Evolutionary conservation across 2,329 filamentous ascomycete genomes (phyloP), one percentile per base, ranked within the genome.

Genomic region (Periconia macrospinosa): DNA sequence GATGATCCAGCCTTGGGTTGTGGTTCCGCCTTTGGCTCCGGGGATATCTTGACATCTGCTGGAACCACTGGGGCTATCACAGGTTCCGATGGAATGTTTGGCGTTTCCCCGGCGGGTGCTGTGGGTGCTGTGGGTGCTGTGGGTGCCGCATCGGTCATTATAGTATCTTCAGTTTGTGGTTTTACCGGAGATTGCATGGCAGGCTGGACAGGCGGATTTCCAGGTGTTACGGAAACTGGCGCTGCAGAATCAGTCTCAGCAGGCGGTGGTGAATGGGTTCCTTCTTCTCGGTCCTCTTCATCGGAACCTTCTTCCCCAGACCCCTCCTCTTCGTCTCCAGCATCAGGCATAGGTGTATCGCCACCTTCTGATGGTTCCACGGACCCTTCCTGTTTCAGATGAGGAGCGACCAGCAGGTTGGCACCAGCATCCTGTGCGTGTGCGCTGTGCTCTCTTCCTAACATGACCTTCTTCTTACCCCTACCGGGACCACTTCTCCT

Each of bases 401-500:
- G 56, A 11, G 68, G 63, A 14, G 67, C 58, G 13, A 61, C 59
- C 45, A 70, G 67, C 17, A 62, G 19, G 30, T 68, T 65, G 41
- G 59, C 59, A 37, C 62, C 61, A 37, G 57, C 48, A 41, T 40
- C 57, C 33, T 70, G 61, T 37, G 59, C 55, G 14, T 68, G 66
- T 15, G 64, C 66, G 23, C 58, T 63, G 54, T 69, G 63, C 17
- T 68, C 65, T 27, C 72, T 77, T 79, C 80, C 77, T 62, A 86
- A 85, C 56, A 82, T 81, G 41, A 86, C 83, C 70, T 87, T 91
- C 75, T 87, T 90, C 81, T 88, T 93, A 57, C 90, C 90, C 57
- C 91, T 85, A 8, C 91, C 91, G 35, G 89, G 86, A 0, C 90
- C 92, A 45, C 90, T 92, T 45, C 76, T 79, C 56, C 83, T 80